Conservation (phyloP, 768 basidiomycete species). For the Naganishia randhawae region DNA sequence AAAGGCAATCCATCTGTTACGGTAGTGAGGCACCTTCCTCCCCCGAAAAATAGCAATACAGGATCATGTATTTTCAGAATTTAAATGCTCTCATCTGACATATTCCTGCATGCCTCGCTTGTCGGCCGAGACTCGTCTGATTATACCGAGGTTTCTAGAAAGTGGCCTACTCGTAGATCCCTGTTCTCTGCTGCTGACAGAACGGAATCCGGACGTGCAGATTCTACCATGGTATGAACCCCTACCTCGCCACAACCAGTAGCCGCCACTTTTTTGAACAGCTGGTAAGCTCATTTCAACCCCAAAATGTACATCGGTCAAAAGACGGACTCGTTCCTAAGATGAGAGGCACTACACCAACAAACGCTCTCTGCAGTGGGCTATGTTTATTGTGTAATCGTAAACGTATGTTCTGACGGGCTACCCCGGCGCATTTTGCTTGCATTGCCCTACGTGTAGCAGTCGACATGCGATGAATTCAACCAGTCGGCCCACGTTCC, state of each 20-base stretch:
- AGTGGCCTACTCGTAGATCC: background rate
- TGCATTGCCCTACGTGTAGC: too few species aligned
- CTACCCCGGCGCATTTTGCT: too few species aligned
- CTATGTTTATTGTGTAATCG: too few species aligned
- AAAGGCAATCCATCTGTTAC: background rate
- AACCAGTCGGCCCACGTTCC: too few species aligned
- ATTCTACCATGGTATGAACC: too few species aligned
- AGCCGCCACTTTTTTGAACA: background rate
- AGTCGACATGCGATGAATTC: too few species aligned
- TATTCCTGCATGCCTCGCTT: background rate
- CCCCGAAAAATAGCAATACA: background rate
- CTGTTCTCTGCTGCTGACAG: background rate
- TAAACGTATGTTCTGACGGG: too few species aligned
- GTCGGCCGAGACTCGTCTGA: too few species aligned
- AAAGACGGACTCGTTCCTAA: background rate
- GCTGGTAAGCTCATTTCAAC: background rate
- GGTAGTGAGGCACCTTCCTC: background rate
- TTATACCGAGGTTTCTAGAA: background rate
- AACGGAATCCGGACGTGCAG: background rate
- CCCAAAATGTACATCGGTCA: background rate
- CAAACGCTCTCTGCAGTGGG: too few species aligned
- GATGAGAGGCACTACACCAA: too few species aligned
- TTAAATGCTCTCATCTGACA: background rate
- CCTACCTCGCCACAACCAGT: background rate
- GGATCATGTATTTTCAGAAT: background rate